phyloP scores from a whole-genome alignment of 257 asterid genomes.

The Forsythia viridissima region DNA sequence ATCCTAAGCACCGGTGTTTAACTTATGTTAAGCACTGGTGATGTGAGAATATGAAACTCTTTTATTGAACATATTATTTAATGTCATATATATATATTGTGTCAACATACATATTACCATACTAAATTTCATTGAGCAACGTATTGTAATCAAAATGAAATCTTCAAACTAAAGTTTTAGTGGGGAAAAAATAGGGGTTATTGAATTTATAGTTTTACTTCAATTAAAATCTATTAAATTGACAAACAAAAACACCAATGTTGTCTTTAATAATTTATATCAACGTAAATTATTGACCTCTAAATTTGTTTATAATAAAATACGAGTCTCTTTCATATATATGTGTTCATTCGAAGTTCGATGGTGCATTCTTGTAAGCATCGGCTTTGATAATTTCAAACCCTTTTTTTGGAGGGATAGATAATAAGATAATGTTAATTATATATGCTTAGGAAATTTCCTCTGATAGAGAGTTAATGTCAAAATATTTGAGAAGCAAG shows the following conservation, averaged over 20 bases:
- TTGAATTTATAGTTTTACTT: too few relatives aligned
- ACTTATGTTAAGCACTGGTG: too few relatives aligned
- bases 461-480: not conserved
- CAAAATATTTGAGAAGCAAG: not conserved
- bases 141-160: not conserved
- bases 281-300: not conserved
- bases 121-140: not conserved
- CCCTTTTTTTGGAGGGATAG: not conserved
- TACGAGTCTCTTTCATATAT: not conserved
- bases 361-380: not conserved
- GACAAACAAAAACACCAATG: too few relatives aligned
- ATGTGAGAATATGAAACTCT: too few relatives aligned
- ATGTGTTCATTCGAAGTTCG: too few relatives aligned
- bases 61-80: too few relatives aligned
- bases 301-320: too few relatives aligned
- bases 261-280: too few relatives aligned
- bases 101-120: not conserved
- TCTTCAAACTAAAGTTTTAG: not conserved
- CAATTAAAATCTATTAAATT: too few relatives aligned
- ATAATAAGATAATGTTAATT: not conserved
- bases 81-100: too few relatives aligned
- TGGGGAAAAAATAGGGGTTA: not conserved
- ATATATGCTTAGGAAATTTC: not conserved
- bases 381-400: not conserved
- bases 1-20: too few relatives aligned